A percentile compares a stretch with the other conserved stretches of the same genome.
These are phyloP conservation scores for Pythium grandisporangium DNA, from an alignment of 352 stramenopile genomes.

Conservation along the genomic window DNA sequence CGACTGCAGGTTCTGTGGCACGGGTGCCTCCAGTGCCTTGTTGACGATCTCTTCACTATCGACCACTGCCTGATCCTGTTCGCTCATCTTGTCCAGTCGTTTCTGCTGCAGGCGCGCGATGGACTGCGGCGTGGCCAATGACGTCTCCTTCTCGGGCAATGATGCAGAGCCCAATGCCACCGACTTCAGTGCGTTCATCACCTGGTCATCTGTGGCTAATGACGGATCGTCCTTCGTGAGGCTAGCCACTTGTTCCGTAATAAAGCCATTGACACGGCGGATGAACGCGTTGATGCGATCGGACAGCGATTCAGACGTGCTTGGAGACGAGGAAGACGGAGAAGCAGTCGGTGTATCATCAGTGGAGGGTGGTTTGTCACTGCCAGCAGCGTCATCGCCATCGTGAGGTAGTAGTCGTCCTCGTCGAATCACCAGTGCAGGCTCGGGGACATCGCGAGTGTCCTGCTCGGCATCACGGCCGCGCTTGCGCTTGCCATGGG, in stretches of 20 bases:
- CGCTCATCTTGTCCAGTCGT: conserved; percentile 6
- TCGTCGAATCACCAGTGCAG: conserved; percentile 45
- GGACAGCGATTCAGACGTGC: conserved; percentile 24
- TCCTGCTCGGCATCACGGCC: conserved; percentile 17
- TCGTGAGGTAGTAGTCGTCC: conserved; percentile 22
- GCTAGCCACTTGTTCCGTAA: conserved; percentile 11
- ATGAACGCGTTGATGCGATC: conserved; percentile 39
- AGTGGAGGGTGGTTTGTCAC: no score
- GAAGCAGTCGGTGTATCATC: no score
- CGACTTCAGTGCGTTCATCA: conserved; percentile 20
- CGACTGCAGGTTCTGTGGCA: conserved; percentile 57
- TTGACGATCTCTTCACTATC: conserved; percentile 20
- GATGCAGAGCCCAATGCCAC: conserved; percentile 25
- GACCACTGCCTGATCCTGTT: background rate
- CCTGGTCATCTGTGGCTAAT: conserved; percentile 21
- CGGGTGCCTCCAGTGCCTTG: conserved; percentile 39
- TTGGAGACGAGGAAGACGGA: no score
- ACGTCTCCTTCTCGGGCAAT: conserved; percentile 22
- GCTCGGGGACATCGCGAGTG: conserved; percentile 20
- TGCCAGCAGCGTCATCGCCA: background rate
- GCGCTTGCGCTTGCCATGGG: conserved; percentile 8
- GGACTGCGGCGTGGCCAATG: conserved; percentile 7
- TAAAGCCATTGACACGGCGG: conserved; percentile 19
- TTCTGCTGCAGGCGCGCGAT: conserved; percentile 5
- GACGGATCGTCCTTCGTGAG: conserved; percentile 20